These are phyloP conservation scores for Xerocomus spinulosus DNA, from an alignment of 768 basidiomycete genomes.

Conservation along the genomic window DNA sequence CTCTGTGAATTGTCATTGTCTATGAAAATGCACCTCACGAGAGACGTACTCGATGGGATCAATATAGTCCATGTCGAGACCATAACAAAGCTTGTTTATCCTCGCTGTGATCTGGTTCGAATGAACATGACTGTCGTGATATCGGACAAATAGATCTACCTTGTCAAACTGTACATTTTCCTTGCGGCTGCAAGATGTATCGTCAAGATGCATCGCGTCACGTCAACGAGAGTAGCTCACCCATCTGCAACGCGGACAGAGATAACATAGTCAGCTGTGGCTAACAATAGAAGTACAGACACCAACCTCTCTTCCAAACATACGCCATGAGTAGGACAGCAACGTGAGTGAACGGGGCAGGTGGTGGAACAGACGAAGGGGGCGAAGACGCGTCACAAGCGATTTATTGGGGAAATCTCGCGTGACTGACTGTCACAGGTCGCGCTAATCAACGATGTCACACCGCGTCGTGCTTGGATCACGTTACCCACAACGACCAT, in stretches of 20 bases:
- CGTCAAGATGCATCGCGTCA: slow-evolving; percentile 24
- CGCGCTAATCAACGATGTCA: slow-evolving; percentile 33
- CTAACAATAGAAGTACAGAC: not conserved
- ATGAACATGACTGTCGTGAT: slow-evolving; percentile 16
- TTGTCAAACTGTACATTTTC: slow-evolving; percentile 94
- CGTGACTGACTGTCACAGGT: slow-evolving; percentile 28
- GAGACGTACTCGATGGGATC: slow-evolving; percentile 74
- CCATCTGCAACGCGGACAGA: slow-evolving; percentile 38
- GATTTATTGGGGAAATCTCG: slow-evolving; percentile 26
- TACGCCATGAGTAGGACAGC: slow-evolving; percentile 37
- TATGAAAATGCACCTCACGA: not conserved
- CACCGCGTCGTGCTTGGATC: slow-evolving; percentile 24
- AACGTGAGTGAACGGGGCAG: slow-evolving; percentile 7
- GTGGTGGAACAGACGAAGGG: slow-evolving; percentile 23
- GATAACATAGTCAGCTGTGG: slow-evolving; percentile 5
- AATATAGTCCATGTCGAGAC: slow-evolving; percentile 86
- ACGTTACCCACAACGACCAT: slow-evolving; percentile 11
- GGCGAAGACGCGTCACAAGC: slow-evolving; percentile 24
- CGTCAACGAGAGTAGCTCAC: slow-evolving; percentile 27
- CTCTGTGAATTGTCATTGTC: slow-evolving; percentile 39
- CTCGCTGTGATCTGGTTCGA: slow-evolving; percentile 71
- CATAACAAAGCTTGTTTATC: slow-evolving; percentile 90
- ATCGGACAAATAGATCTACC: slow-evolving; percentile 38
- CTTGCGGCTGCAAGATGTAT: slow-evolving; percentile 54
- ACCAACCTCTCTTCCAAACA: slow-evolving; percentile 57